Evolutionary conservation across 768 basidiomycete species (phyloP), one percentile per base, ranked within the genome.

Genomic region (Termitomyces eurrhizus): DNA sequence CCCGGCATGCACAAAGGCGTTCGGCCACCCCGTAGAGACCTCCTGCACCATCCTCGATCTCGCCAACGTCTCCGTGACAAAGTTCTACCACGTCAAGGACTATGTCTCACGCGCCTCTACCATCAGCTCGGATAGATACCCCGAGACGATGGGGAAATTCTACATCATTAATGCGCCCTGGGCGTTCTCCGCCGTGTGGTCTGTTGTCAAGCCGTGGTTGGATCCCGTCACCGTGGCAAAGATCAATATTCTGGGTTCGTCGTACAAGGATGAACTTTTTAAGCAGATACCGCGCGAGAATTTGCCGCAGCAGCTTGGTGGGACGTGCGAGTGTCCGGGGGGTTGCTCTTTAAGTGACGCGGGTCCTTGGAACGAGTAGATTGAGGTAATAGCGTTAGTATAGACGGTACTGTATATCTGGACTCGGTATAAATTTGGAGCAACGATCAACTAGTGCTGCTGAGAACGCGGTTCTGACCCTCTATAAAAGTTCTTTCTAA

Each of bases 141-240:
- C 94, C 1, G 93, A 96, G 73, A 86, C 82, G 65, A 93, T 98
- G 96, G 96, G 96, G 78, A 93, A 92, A 72, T 98, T 99, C 80
- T 99, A 92, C 81, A 95, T 98, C 82, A 91, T 97, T 83, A 98
- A 98, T 70, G 92, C 93, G 0, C 96, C 96, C 0, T 98, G 90
- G 87, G 82, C 86, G 55, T 99, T 99, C 79, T 83, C 84, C 54
- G 83, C 89, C 42, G 90, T 96, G 24, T 99, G 95, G 95, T 70
- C 77, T 21, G 71, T 95, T 64, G 84, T 98, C 78, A 96, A 93
- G 78, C 87, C 86, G 3, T 98, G 93, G 93, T 78, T 99, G 67
- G 96, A 98, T 74, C 87, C 88, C 66, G 97, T 95, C 32, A 99
- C 96, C 33, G 94, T 96, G 54, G 81, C 82, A 63, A 98, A 99